Evolutionary conservation across 305 asterid species (phyloP).

Genomic region (Solanum hybrid): DNA sequence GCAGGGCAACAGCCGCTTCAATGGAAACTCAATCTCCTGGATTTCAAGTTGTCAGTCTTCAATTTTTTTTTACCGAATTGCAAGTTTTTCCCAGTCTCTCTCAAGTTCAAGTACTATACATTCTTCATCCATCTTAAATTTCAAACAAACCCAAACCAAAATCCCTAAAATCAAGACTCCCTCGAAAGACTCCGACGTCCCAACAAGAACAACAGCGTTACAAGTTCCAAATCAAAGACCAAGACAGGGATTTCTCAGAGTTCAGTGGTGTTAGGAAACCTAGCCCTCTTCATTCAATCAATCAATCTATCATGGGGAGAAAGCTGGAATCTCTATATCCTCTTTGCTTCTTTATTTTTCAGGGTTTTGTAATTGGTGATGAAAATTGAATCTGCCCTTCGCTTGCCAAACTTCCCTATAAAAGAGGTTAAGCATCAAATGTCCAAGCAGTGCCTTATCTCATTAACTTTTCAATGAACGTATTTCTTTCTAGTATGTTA

Average conservation of each 20-base stretch:
- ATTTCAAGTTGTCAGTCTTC: no score
- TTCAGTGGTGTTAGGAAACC: background rate
- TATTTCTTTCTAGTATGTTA: background rate
- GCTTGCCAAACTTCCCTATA: background rate
- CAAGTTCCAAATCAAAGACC: background rate
- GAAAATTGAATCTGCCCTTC: background rate
- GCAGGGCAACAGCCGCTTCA: no score
- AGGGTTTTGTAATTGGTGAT: background rate
- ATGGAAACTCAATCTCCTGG: no score
- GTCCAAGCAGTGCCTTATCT: background rate
- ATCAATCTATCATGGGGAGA: background rate
- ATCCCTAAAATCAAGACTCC: no score
- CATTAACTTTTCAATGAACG: background rate
- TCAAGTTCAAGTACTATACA: no score
- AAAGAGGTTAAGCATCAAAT: background rate
- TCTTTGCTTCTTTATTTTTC: background rate
- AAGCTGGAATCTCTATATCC: background rate
- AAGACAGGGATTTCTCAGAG: background rate
- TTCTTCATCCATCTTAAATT: no score
- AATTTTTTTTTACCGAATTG: no score
- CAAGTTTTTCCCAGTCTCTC: no score
- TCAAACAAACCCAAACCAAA: no score
- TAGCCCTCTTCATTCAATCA: background rate
- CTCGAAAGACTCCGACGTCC: background rate
- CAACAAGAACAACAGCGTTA: background rate